Base-by-base conservation (phyloP, 2,329 filamentous ascomycete genomes). In the Zasmidium citrigriseum region DNA sequence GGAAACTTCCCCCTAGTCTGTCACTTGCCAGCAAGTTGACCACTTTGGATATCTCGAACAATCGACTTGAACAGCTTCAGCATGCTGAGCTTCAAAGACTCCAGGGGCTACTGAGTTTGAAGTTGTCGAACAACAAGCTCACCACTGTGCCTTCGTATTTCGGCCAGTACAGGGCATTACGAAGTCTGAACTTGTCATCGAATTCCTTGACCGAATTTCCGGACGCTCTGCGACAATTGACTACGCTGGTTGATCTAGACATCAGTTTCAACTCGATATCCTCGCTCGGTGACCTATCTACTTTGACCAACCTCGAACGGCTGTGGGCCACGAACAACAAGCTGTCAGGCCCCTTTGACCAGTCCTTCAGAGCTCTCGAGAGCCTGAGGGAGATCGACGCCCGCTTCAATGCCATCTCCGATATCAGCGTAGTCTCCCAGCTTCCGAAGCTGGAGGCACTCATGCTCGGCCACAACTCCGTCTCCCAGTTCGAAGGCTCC, bases 301-400 rank as follows among this genome's bases (percentile, higher is more conserved):
- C 86, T 55, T 77, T 99, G 58, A 86, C 82, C 58, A 90, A 87
- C 55, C 78, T 99, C 38, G 95, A 98, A 75, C 87, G 93, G 63
- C 83, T 99, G 25, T 91, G 95, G 78, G 93, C 96, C 66, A 98
- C 95, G 1, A 99, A 99, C 77, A 99, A 99, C 75, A 88, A 89
- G 60, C 79, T 99, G 14, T 83, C 84, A 20, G 90, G 90, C 2
- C 82, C 87, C 5, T 86, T 98, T 34, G 90, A 92, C 9, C 64
- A 63, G 18, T 78, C 83, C 1, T 90, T 98, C 69, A 84, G 81
- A 61, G 81, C 89, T n/a, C 78, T 98, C 7, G 77, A 83, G 48
- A 96, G 84, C 68, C 79, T 99, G 53, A 91, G 91, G 62, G 93
- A 98, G 75, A 86, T 99, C 46, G 95, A 99, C 74, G 88, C 96